A percentile compares a stretch with the other conserved stretches of the same genome.
These are phyloP conservation scores for Aspergillus steynii DNA, from an alignment of 495 filamentous ascomycete genomes.

Conservation along the genomic window DNA sequence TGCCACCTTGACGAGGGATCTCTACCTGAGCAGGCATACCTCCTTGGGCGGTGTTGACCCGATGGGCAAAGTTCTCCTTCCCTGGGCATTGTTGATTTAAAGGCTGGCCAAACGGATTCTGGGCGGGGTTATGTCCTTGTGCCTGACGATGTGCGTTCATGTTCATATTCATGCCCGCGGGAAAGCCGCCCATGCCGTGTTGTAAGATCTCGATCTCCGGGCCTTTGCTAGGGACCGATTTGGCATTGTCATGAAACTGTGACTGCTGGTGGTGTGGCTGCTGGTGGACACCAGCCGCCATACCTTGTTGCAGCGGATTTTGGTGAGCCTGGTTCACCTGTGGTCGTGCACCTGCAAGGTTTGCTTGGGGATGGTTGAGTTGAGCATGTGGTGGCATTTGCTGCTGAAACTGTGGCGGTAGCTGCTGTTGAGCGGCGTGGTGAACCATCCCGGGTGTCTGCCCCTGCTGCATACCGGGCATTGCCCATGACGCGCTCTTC, in stretches of 20 bases:
- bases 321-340: constrained; percentile 4
- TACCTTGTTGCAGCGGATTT: constrained; percentile 4
- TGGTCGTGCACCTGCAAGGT: constrained; percentile 3
- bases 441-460: constrained; percentile 4
- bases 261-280: constrained; percentile 5
- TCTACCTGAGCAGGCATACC: not conserved
- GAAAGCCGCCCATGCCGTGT: constrained; percentile 2
- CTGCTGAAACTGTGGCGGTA: constrained; percentile 11
- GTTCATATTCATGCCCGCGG: not conserved
- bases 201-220: not conserved
- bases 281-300: constrained; percentile 2
- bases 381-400: constrained; percentile 6
- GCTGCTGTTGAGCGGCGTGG: constrained; percentile 11
- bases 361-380: constrained; percentile 2
- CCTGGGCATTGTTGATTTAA: not conserved
- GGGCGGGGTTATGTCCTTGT: not conserved
- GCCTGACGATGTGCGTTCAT: constrained; percentile 4
- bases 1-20: not conserved
- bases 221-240: not conserved
- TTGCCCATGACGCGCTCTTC: constrained; percentile 4
- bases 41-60: not conserved
- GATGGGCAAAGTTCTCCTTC: not conserved
- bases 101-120: not conserved
- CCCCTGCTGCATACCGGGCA: not conserved
- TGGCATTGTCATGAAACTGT: not conserved